These are phyloP conservation scores for Nannizzia gypsea DNA, from an alignment of 2,329 filamentous ascomycete genomes.

Conservation along the genomic window DNA sequence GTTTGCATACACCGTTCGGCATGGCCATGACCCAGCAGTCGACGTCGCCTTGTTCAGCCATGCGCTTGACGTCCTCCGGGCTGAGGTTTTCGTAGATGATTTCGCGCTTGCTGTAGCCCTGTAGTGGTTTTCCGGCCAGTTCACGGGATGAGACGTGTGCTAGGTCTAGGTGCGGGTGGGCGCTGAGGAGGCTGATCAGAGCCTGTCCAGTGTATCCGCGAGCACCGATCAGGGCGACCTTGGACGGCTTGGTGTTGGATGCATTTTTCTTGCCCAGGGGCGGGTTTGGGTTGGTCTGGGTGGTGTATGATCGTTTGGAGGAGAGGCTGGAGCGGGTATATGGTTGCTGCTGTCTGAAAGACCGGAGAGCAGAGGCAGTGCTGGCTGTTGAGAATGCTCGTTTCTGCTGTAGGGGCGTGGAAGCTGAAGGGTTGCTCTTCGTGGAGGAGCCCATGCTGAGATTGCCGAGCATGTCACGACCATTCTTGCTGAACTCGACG, in stretches of 20 bases:
- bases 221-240: constrained; percentile 77
- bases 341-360: constrained; percentile 18
- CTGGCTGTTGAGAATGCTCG: constrained; percentile 54
- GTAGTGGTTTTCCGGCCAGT: constrained; percentile 70
- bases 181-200: constrained; percentile 73
- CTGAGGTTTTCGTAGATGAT: constrained; percentile 86
- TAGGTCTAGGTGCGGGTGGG: constrained; percentile 81
- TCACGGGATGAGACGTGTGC: constrained; percentile 88
- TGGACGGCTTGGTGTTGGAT: constrained; percentile 65
- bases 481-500: constrained; percentile 70
- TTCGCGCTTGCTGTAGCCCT: constrained; percentile 82
- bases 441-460: constrained; percentile 80
- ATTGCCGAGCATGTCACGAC: constrained; percentile 76
- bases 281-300: constrained; percentile 56
- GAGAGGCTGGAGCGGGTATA: constrained; percentile 16
- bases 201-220: constrained; percentile 91
- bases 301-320: constrained; percentile 30
- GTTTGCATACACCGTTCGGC: constrained; percentile 88
- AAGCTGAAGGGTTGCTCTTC: constrained; percentile 46
- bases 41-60: constrained; percentile 73
- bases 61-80: constrained; percentile 71
- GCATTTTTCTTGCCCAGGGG: constrained; percentile 80
- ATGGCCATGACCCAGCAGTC: constrained; percentile 98
- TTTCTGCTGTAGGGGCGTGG: constrained; percentile 46
- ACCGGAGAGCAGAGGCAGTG: constrained; percentile 27